These are phyloP conservation scores for Scorias spongiosa DNA, from an alignment of 2,329 filamentous ascomycete genomes.

Conservation along the genomic window DNA sequence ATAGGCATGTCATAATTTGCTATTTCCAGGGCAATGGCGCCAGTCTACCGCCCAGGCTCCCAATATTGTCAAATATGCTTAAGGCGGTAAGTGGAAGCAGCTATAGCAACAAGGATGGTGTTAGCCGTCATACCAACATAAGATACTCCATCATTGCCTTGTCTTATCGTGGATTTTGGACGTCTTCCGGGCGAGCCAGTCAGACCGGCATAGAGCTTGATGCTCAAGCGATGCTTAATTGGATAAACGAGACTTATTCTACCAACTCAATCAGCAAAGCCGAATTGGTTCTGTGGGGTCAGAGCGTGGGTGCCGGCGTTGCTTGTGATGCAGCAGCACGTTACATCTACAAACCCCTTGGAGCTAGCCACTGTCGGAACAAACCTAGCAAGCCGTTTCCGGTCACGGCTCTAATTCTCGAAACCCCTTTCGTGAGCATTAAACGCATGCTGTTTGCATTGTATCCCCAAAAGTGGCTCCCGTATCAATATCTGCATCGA, in stretches of 20 bases:
- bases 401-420: slow-evolving; percentile 44
- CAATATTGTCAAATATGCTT: slow-evolving; percentile 31
- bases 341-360: too few species aligned
- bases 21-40: slow-evolving; percentile 36
- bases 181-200: slow-evolving; percentile 53
- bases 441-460: slow-evolving; percentile 54
- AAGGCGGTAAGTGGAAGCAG: slow-evolving; percentile 7
- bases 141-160: slow-evolving; percentile 30
- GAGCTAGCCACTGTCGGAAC: slow-evolving; percentile 21
- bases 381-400: slow-evolving; percentile 3
- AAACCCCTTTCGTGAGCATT: slow-evolving; percentile 62
- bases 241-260: slow-evolving; percentile 36
- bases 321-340: slow-evolving; percentile 44
- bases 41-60: slow-evolving; percentile 32
- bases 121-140: background rate
- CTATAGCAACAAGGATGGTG: slow-evolving; percentile 1
- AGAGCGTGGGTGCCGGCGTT: slow-evolving; percentile 61
- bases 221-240: slow-evolving; percentile 46
- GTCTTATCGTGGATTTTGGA: slow-evolving; percentile 64
- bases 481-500: slow-evolving; percentile 59
- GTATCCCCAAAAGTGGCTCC: slow-evolving; percentile 67
- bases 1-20: slow-evolving; percentile 24
- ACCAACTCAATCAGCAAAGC: slow-evolving; percentile 18
- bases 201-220: slow-evolving; percentile 57
- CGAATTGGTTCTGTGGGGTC: slow-evolving; percentile 53